Evolutionary conservation across 148 eudicot species (phyloP).

Genomic region (Heliamphora exappendiculata): DNA sequence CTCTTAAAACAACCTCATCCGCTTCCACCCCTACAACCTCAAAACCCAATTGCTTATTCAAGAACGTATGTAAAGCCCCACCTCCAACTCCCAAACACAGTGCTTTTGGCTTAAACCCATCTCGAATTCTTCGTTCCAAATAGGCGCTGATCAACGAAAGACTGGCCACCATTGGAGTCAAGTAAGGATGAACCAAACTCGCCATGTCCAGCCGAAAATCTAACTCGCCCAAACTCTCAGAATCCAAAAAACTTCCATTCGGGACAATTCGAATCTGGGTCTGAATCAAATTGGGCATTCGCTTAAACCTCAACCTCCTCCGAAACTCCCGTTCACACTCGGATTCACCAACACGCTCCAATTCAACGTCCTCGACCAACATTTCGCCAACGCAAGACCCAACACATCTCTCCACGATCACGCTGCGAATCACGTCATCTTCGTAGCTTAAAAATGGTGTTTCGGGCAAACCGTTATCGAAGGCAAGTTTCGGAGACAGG

Average conservation of each 20-base stretch:
- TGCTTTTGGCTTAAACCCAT: conserved; percentile 42
- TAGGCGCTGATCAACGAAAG: conserved; percentile 35
- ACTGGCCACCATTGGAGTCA: conserved; percentile 81
- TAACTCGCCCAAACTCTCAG: conserved; percentile 14
- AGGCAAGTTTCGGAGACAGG: conserved; percentile 45
- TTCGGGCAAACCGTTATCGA: conserved; percentile 19
- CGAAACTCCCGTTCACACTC: conserved; percentile 34
- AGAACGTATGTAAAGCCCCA: conserved; percentile 66
- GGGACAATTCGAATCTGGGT: conserved; percentile 53
- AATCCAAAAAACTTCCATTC: conserved; percentile 10
- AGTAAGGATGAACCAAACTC: conserved; percentile 64
- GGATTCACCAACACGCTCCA: conserved; percentile 24
- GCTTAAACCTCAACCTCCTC: conserved; percentile 87
- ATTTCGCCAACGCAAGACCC: conserved; percentile 70
- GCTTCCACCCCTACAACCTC: conserved; percentile 71
- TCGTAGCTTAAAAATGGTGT: conserved; percentile 57
- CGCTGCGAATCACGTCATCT: conserved; percentile 50
- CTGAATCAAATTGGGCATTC: conserved; percentile 84
- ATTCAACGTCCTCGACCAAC: conserved; percentile 72
- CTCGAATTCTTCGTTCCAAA: conserved; percentile 29
- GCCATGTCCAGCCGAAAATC: conserved; percentile 37
- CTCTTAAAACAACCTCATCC: conserved; percentile 57
- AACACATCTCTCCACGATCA: conserved; percentile 35
- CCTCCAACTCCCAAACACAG: conserved; percentile 94
- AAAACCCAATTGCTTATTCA: conserved; percentile 43